Base-by-base conservation (phyloP, 129 eudicot species). In the Flaveria brownii region DNA sequence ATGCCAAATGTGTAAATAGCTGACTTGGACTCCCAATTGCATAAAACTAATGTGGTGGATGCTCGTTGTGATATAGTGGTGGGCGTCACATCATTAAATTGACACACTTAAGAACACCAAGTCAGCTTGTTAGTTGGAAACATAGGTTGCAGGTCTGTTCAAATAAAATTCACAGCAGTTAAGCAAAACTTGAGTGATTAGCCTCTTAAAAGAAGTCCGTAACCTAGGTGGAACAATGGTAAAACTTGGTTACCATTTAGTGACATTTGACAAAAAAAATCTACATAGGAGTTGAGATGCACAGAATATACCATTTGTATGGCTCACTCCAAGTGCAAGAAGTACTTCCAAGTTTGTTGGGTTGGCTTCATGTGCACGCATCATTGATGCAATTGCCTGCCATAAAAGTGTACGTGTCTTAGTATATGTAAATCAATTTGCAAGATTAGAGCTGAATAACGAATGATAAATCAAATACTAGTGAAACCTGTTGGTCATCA, bases 251-350 rank as follows among this genome's bases (percentile, higher is more conserved):
- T 2, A 60, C 66, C 36, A 60, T 22, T 60, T 60, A 60, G 39
- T 60, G 45, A 28, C 69, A 33, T 30, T 39, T 16, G 25, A 65
- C 16, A 65, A 17, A 66, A 39, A 13, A 30, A 14, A 63, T 63
- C 45, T 14, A 8, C 9, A 63, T 3, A 14, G 41, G 33, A 14
- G 69, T 30, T 63, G 22, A 63, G 43, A 28, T 60, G 66, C 66
- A 60, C 6, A 50, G 57, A 2, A 17, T 15, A 42, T 72, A 89
- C 98, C 98, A 84, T 94, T 94, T 77, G 98, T 94, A 78, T 91
- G 98, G 76, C 98, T 94, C 82, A 94, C 98, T 60, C 98, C 98
- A 45, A 94, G 97, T 45, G 98, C 91, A 77, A 94, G 98, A 79
- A 94, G 96, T 74, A 94, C 98, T 84, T 94, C 98, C 83, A 91